These are phyloP conservation scores for Cyclostephanos tholiformis DNA, from an alignment of 108 stramenopile genomes.

Conservation along the genomic window DNA sequence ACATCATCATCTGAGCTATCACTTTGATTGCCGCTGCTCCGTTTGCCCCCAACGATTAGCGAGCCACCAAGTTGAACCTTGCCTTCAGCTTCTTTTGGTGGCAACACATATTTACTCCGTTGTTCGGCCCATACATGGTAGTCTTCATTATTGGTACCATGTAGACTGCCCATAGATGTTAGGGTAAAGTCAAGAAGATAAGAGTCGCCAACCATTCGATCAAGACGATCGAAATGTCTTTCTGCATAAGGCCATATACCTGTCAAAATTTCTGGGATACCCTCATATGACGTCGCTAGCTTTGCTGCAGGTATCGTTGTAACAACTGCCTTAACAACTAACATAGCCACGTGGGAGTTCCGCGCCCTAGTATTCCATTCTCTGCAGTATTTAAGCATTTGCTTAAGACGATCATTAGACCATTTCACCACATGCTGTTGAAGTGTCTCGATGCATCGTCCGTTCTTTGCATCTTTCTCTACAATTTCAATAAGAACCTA, in stretches of 20 bases:
- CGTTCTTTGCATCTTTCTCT: slow-evolving; percentile 64
- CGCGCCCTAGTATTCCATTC: slow-evolving; percentile 89
- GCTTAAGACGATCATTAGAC: slow-evolving; percentile 60
- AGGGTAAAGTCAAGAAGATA: slow-evolving; percentile 81
- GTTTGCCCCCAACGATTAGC: slow-evolving; percentile 54
- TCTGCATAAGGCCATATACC: slow-evolving; percentile 86
- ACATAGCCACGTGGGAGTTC: slow-evolving; percentile 79
- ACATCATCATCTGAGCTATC: slow-evolving; percentile 56
- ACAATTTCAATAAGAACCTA: slow-evolving; percentile 71
- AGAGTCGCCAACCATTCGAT: slow-evolving; percentile 68
- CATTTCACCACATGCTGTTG: slow-evolving; percentile 71
- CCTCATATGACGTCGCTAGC: slow-evolving; percentile 57
- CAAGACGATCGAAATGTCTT: slow-evolving; percentile 87
- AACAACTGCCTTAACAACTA: slow-evolving; percentile 70
- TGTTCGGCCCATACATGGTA: slow-evolving; percentile 60
- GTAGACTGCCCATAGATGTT: slow-evolving; percentile 68
- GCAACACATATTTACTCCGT: slow-evolving; percentile 68
- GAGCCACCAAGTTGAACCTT: slow-evolving; percentile 79
- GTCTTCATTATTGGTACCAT: slow-evolving; percentile 42
- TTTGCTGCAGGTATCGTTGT: slow-evolving; percentile 68
- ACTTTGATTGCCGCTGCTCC: slow-evolving; percentile 28
- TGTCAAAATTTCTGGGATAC: slow-evolving; percentile 75
- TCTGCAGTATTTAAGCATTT: slow-evolving; percentile 86
- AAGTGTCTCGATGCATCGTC: slow-evolving; percentile 53
- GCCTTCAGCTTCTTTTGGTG: slow-evolving; percentile 74